phyloP scores from a whole-genome alignment of 1,284 basidiomycete genomes.

The Rhodotorula sp. region DNA sequence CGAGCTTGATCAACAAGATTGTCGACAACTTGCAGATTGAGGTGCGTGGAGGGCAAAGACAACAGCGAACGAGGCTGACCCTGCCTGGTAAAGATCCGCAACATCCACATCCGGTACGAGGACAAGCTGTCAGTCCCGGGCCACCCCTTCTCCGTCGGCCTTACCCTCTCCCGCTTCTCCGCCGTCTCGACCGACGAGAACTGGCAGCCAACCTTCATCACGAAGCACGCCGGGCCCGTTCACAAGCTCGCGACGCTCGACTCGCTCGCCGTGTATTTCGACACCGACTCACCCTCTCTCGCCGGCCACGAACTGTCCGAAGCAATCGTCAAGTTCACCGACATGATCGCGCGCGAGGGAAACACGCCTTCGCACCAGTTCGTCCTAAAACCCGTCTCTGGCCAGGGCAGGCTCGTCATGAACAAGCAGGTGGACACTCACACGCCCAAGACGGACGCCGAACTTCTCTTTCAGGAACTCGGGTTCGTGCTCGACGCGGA shows the following conservation, averaged over 20 bases:
- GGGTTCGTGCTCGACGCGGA: slow-evolving; percentile 88
- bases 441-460: slow-evolving; percentile 78
- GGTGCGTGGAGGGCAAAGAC: slow-evolving; percentile 51
- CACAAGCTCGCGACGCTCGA: slow-evolving; percentile 91
- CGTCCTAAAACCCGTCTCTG: slow-evolving; percentile 92
- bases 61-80: neutral
- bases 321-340: slow-evolving; percentile 73
- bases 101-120: slow-evolving; percentile 95
- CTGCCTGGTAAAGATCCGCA: slow-evolving; percentile 55
- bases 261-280: slow-evolving; percentile 91
- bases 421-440: slow-evolving; percentile 67
- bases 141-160: slow-evolving; percentile 92
- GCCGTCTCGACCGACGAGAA: slow-evolving; percentile 88
- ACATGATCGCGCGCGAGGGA: slow-evolving; percentile 63
- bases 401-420: slow-evolving; percentile 84
- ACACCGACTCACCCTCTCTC: slow-evolving; percentile 85
- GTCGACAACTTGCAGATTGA: slow-evolving; percentile 97
- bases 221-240: slow-evolving; percentile 81
- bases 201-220: slow-evolving; percentile 94
- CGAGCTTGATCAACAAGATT: slow-evolving; percentile 84
- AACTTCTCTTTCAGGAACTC: slow-evolving; percentile 90
- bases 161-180: slow-evolving; percentile 88
- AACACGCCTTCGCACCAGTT: slow-evolving; percentile 75
- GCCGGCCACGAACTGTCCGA: slow-evolving; percentile 62
- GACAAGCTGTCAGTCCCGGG: slow-evolving; percentile 91